Evolutionary conservation across 2,329 filamentous ascomycete genomes (phyloP), one percentile per base, ranked within the genome.

Genomic region (Sporothrix schenckii): DNA sequence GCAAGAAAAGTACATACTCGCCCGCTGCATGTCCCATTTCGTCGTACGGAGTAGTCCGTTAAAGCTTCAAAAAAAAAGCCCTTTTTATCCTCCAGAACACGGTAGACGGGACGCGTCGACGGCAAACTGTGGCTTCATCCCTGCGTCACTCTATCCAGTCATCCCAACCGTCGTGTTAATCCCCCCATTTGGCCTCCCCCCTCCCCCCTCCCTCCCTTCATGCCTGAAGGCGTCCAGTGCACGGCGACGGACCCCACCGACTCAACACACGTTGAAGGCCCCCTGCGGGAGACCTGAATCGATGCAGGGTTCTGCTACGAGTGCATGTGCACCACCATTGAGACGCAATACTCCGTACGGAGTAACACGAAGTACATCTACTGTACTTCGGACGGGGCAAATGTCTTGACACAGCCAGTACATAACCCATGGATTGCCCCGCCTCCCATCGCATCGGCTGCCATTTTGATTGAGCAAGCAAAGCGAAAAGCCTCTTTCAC

Each of bases 381-480:
- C 11, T 47, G 58, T 39, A 27, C 54, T 13, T 58, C 39, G 4
- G 24, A 27, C 39, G 21, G 58, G 39, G 39, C 58, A 9, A 2
- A 10, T 27, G 58, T 21, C 41, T n/a, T 16, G 14, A 34, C 61
- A 19, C 44, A 53, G 13, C 13, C 5, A 14, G 16, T 68, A 68
- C 66, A 47, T 68, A 68, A 68, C 24, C 50, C 66, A 68, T 56
- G n/a, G 21, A 21, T 34, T 9, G n/a, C n/a, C n/a, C 50, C 65
- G 50, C 19, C 65, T n/a, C 16, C 14, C 24, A 30, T 34, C 10
- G 16, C 24, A 66, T 21, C 47, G 14, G 16, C 4, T 21, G 13
- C 27, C 5, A 14, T 4, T 66, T 27, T 65, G 27, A 21, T 54
- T 47, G 4, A 34, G 27, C 63, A 19, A 66, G 4, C 24, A 19